Base-by-base conservation (phyloP, 495 filamentous ascomycete species). In the Lophiotrema nucula region DNA sequence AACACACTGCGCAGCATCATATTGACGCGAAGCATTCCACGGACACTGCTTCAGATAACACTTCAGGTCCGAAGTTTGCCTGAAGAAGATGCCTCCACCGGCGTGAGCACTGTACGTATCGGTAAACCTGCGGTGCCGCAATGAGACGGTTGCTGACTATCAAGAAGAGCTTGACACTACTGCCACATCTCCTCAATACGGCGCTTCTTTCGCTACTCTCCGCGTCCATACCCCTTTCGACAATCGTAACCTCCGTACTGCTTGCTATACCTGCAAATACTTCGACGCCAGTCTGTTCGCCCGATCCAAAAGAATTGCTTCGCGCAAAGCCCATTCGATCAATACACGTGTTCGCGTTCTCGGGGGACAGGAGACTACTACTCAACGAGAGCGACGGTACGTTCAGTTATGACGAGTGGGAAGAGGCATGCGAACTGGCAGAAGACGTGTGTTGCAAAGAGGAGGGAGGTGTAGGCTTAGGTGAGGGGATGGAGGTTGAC, bases 331-430 rank as follows among this genome's bases (percentile, higher is more conserved):
- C 89, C 10, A 77, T 89, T 24, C 24, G 19, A 2, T 49, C 53
- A 3, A 21, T 50, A 24, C 89, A 95, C 66, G 87, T 87, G 22
- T 72, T 96, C 26, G 85, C 83, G 2, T 92, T 91, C 63, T 87
- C 87, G 23, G 87, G 83, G 5, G 81, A 84, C 47, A 82, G 84
- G 16, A 86, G 90, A 48, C 70, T 96, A 26, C 71, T 96, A 16
- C 70, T 96, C 38, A 84, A 81, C 28, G 87, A 96, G 68, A 95
- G 90, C 67, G 82, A 92, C 64, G 92, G 92, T 0, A 71, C 73
- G 26, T 97, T 96, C 64, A 81, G 80, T 19, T 77, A 88, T 54
- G 81, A 86, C 33, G 85, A 81, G 31, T 96, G 92, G 90, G 84
- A 92, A 47, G 73, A 76, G 18, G 82, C 86, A 4, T 83, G 81